Percentiles rank a stretch among this genome's conserved stretches.
phyloP scores from a whole-genome alignment of 2,329 filamentous ascomycete genomes.

The Aspergillus arachidicola region DNA sequence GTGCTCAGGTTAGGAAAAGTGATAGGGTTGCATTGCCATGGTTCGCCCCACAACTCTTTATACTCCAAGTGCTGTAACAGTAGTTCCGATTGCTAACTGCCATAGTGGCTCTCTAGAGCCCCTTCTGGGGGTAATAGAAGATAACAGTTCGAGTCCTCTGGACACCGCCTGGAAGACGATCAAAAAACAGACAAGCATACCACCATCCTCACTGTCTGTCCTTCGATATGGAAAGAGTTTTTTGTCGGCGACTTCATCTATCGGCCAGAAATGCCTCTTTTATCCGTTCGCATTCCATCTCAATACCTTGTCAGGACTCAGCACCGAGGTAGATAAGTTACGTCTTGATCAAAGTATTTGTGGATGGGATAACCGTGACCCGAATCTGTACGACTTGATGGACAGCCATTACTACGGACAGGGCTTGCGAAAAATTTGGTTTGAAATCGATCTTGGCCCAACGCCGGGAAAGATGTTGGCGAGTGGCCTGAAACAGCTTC shows the following conservation, averaged over 20 bases:
- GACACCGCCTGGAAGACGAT: neutral
- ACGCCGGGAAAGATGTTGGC: neutral
- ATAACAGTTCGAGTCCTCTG: neutral
- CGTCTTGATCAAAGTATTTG: neutral
- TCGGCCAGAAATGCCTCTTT: neutral
- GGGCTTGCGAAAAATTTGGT: neutral
- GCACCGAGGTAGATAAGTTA: neutral
- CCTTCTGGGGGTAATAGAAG: neutral
- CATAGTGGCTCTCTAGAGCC: neutral
- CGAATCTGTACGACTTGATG: neutral
- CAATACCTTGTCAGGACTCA: neutral
- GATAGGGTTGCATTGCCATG: neutral
- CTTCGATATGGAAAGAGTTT: neutral
- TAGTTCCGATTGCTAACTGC: neutral
- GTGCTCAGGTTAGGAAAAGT: neutral
- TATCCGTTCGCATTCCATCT: neutral
- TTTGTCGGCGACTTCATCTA: neutral
- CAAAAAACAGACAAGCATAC: neutral
- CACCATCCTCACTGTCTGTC: neutral
- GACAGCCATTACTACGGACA: neutral
- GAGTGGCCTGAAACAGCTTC: neutral
- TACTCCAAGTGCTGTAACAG: neutral
- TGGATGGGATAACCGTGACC: neutral
- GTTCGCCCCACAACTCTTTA: neutral
- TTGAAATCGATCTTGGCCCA: neutral